These are phyloP conservation scores for Dioscorea alata DNA, from an alignment of 106 monocot species.

Conservation along the genomic window DNA sequence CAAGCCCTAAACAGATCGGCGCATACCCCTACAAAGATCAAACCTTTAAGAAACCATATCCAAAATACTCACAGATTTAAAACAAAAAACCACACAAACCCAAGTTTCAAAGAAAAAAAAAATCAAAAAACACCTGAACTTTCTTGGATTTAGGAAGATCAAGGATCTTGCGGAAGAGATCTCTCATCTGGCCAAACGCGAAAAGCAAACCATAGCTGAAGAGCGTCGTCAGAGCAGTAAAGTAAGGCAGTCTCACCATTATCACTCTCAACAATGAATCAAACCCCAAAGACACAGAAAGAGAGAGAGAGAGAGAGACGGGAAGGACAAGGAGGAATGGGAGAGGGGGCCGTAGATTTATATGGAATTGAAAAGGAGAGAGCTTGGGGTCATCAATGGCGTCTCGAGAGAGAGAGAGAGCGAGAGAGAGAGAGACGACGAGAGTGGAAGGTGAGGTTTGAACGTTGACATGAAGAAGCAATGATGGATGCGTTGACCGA, in stretches of 20 bases:
- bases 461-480: neutral
- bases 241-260: constrained; percentile 92
- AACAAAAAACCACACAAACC: too few relatives aligned
- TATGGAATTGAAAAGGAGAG: too few relatives aligned
- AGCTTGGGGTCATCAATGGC: neutral
- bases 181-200: constrained; percentile 80
- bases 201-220: constrained; percentile 93
- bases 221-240: constrained; percentile 74
- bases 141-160: constrained; percentile 55
- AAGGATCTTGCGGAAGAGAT: constrained; percentile 69
- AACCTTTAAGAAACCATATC: neutral
- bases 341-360: too few relatives aligned
- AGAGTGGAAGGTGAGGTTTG: neutral
- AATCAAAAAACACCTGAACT: constrained; percentile 9
- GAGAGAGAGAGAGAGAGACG: neutral
- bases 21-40: constrained; percentile 59
- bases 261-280: neutral
- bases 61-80: too few relatives aligned
- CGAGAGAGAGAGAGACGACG: neutral
- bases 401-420: neutral
- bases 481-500: neutral
- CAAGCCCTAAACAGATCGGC: constrained; percentile 74
- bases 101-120: neutral
- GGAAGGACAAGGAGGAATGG: neutral
- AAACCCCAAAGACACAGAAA: neutral